Conservation (phyloP, 352 stramenopile genomes). For the Globisporangium spiculum region DNA sequence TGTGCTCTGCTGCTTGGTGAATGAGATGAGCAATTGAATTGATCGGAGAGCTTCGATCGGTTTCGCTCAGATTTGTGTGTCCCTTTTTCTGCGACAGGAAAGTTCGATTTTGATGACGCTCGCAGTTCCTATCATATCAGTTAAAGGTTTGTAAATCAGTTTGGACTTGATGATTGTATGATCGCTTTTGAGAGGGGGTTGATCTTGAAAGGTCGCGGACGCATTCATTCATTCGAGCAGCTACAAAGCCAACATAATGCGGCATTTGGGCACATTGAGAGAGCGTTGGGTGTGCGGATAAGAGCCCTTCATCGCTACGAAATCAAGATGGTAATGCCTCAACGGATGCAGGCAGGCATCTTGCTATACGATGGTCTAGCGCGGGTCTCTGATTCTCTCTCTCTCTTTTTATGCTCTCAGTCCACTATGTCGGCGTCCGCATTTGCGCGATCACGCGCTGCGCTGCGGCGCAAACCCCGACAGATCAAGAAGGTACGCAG, state of each 20-base stretch:
- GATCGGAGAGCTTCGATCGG: conserved; percentile 3
- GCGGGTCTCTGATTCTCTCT: not conserved
- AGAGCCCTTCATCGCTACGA: not conserved
- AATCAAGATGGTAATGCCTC: not conserved
- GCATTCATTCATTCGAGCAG: not conserved
- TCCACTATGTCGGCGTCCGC: conserved; percentile 54
- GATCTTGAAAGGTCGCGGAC: not conserved
- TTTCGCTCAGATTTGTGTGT: not conserved
- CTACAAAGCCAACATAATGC: not conserved
- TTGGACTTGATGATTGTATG: not conserved
- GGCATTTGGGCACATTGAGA: not conserved
- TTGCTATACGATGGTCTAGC: not conserved
- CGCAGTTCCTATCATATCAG: not conserved
- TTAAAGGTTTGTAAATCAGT: not conserved
- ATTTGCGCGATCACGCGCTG: conserved; percentile 59
- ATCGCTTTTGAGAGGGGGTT: not conserved
- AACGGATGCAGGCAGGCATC: not conserved
- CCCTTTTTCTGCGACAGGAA: not conserved
- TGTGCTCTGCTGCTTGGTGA: not conserved
- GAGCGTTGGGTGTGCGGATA: not conserved
- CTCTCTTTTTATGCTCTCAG: not conserved
- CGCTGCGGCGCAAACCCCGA: conserved; percentile 54
- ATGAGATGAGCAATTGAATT: not conserved
- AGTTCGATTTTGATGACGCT: not conserved
- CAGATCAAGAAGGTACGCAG: conserved; percentile 54